Evolutionary conservation across 1,284 basidiomycete species (phyloP), one percentile per base, ranked within the genome.

Genomic region (Caloboletus firmus): DNA sequence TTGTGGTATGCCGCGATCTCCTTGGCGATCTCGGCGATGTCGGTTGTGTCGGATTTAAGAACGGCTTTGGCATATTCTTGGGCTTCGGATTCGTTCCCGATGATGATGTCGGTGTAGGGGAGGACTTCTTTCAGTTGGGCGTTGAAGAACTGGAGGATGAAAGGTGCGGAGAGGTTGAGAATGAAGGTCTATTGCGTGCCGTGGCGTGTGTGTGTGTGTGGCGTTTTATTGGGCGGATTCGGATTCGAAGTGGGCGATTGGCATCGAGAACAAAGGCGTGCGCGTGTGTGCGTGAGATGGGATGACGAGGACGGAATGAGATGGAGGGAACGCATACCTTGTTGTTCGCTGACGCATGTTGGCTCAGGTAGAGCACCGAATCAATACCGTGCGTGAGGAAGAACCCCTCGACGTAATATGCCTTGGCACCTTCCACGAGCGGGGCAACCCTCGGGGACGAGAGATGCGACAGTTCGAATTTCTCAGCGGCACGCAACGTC

Each of bases 401-500:
- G 81, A 91, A 99, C 18, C 97, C 96, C 66, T 95, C 97, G 57
- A 98, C 85, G 79, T 99, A 99, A 78, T 86, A 97, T 71, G 86
- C 83, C 69, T 91, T 88, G 54, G 95, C 95, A 49, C 76, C 81
- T 30, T 91, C 81, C 65, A 98, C 80, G 58, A 93, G 78, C 45
- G 86, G 79, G 45, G 92, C 85, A 58, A 98, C 86, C 59, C 81
- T 77, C 28, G 87, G 79, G n/a, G 90, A 89, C 28, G 81, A 78
- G 50, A 98, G 81, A 75, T 98, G 93, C 17, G 83, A 79, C 59
- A 83, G 79, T 44, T 87, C 83, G 74, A 98, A 98, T 73, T 86
- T 88, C 75, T 98, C 94, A 15, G 97, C 96, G 12, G 87, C 88
- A 45, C 89, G 89, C 49, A 98, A 81, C 61, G 87, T 93, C 52